Evolutionary conservation across 306 rosid species (phyloP), one percentile per base, ranked within the genome.

Genomic region (Quercus mongolica): DNA sequence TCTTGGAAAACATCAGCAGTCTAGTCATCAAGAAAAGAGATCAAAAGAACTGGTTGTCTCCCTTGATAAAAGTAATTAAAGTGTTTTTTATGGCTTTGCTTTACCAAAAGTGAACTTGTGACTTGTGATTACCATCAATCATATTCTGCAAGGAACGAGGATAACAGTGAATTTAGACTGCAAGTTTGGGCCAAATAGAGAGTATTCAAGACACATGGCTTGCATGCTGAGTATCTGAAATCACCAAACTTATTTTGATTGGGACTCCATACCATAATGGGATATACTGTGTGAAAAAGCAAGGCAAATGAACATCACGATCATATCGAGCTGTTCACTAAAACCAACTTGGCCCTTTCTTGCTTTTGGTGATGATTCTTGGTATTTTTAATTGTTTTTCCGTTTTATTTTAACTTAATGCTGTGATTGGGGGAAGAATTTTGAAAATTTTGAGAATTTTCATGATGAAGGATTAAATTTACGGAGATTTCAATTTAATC

Each of bases 1-100:
- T 73, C 54, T 8, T 12, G 68, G 58, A 77, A 68, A 70, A 44
- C 62, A 26, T 46, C 72, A 78, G 76, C 76, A 71, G 82, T 78
- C 76, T 13, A 71, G 62, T 71, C 76, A 59, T 59, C 61, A 11
- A 44, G 38, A 71, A 78, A 49, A 71, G 82, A 78, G 71, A 71
- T 28, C 19, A 78, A 71, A 78, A 78, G 76, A 78, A 78, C 38
- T n/a, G 59, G 54, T 49, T 4, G 55, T 59, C 71, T 26, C 71
- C 71, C 61, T 71, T 71, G 82, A 46, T 78, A 51, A 71, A 78
- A 69, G 76, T 41, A 25, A 57, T 56, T 74, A 57, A 25, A 69
- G 76, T 69, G 71, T 28, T 55, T 6, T 41, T 56, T 67, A 13
- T 26, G 21, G 52, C 71, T 46, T 13, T 46, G 35, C 71, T 71